Base-by-base conservation (phyloP, 257 asterid genomes). In the Verbascum thapsus region DNA sequence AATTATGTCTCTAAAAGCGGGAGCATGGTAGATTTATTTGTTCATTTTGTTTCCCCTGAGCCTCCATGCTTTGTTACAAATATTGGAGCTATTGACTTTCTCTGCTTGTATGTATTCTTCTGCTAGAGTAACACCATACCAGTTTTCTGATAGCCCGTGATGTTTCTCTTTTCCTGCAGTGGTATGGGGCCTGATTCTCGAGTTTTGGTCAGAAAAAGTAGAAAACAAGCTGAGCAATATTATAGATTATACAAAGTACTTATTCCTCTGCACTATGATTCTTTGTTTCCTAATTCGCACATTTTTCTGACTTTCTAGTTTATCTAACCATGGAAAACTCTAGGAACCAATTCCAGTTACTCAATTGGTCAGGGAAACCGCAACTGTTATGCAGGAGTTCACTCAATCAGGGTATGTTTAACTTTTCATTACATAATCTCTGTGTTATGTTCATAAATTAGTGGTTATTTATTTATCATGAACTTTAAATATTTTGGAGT, bases 161-260 rank as follows among this genome's bases (percentile, higher is more conserved):
- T 63, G 10, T 39, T 10, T 39, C 40, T 51, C 34, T 71, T 18
- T 77, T 61, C 64, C 47, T 83, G 86, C 95, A 94, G 99, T 71
- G 99, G 99, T 55, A 94, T 94, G 99, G 99, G 99, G 11, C 99
- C 99, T 67, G 99, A 94, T 80, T 90, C 94, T 65, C 86, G 99
- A 58, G 99, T 94, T 71, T 81, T 94, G 83, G 95, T 94, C 56
- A 83, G 97, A 13, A 94, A 94, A 85, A 94, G 99, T 72, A 87
- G 97, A 79, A 94, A 94, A 75, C 97, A 90, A 61, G 96, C 99
- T 11, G 99, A 94, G 81, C 95, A 87, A 71, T 94, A 94, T 68
- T 83, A 80, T 53, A 85, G 92, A 23, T 85, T 94, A 13, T 94
- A 94, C 71, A 94, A 94, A 75, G 99, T 94, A 94, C n/a, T 67